Conservation (phyloP, 139 green algal species). For the Haematococcus lacustris region DNA sequence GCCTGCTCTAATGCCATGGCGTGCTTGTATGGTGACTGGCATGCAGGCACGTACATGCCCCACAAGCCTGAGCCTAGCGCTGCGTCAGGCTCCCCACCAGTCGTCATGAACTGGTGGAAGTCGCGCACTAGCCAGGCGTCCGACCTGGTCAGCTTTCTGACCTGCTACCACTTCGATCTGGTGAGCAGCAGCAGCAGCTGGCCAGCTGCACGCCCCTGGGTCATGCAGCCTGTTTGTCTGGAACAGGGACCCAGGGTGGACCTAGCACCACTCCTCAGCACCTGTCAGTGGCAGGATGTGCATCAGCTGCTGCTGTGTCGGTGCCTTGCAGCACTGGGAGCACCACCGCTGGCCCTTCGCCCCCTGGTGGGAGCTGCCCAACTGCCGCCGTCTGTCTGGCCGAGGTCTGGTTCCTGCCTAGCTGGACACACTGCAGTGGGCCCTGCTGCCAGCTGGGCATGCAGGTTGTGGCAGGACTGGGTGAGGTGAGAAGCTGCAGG, state of each 20-base stretch:
- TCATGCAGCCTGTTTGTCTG: constrained; percentile 1
- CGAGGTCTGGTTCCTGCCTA: no score
- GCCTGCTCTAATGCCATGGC: not conserved
- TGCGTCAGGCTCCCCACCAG: no score
- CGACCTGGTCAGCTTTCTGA: constrained; percentile 25
- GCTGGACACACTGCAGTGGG: no score
- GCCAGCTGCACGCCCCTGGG: not conserved
- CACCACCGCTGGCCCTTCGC: constrained; percentile 44
- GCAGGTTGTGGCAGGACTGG: no score
- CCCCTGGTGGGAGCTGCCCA: constrained; percentile 29
- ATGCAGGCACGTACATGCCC: constrained; percentile 27
- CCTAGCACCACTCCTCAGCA: not conserved
- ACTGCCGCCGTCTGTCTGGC: no score
- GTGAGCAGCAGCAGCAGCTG: not conserved
- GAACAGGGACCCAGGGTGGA: not conserved
- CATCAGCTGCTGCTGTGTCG: not conserved
- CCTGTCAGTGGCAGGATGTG: not conserved
- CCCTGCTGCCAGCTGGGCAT: no score
- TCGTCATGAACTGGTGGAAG: constrained; percentile 33
- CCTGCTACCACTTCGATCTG: constrained; percentile 43
- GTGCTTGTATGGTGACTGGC: constrained; percentile 4
- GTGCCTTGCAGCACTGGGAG: constrained; percentile 8
- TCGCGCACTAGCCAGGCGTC: constrained; percentile 14
- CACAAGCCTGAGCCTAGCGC: constrained; percentile 19
- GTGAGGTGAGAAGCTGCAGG: no score